phyloP scores from a whole-genome alignment of 306 rosid species.

The Abrus pulchellus region DNA sequence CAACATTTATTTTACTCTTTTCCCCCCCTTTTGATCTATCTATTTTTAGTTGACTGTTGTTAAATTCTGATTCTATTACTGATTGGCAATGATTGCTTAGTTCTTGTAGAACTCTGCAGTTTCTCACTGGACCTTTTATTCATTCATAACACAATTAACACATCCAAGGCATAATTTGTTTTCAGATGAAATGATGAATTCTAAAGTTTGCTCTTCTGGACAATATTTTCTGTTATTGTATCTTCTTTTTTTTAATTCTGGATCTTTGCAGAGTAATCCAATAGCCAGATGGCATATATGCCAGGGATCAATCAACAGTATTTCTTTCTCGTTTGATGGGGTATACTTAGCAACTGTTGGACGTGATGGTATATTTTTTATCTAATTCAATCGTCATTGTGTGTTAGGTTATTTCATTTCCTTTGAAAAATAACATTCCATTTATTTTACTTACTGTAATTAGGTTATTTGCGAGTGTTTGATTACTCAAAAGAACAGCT shows the following conservation, averaged over 20 bases:
- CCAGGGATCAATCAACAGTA: slow-evolving; percentile 84
- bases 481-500: slow-evolving; percentile 92
- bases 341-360: slow-evolving; percentile 86
- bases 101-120: slow-evolving; percentile 35
- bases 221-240: slow-evolving; percentile 4
- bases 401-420: slow-evolving; percentile 26
- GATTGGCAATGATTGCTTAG: slow-evolving; percentile 6
- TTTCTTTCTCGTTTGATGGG: slow-evolving; percentile 91
- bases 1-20: slow-evolving; percentile 4
- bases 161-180: slow-evolving; percentile 36
- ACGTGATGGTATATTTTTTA: slow-evolving; percentile 79
- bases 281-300: slow-evolving; percentile 98
- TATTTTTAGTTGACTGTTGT: slow-evolving; percentile 25
- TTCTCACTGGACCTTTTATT: slow-evolving; percentile 28
- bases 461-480: slow-evolving; percentile 95
- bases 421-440: background rate
- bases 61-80: slow-evolving; percentile 13
- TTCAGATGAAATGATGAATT: slow-evolving; percentile 41
- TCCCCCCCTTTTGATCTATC: background rate
- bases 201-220: slow-evolving; percentile 24
- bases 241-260: background rate
- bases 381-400: slow-evolving; percentile 24
- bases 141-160: slow-evolving; percentile 15
- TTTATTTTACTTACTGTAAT: slow-evolving; percentile 50
- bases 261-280: slow-evolving; percentile 84